Conservation (phyloP, 2,329 filamentous ascomycete genomes). For the Fusarium temperatum region DNA sequence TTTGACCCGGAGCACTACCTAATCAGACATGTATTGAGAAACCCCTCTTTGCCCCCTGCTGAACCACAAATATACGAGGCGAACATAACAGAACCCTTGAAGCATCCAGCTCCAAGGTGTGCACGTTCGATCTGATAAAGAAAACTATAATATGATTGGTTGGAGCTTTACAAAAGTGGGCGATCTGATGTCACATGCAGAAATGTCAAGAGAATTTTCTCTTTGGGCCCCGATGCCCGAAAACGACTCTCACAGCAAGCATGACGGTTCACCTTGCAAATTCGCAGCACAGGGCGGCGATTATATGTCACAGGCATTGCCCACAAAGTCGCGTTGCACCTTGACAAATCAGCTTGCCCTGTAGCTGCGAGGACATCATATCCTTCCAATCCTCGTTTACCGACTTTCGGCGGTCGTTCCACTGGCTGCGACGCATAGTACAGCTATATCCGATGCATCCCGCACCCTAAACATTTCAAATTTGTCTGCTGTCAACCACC, state of each 20-base stretch:
- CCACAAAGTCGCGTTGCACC: constrained; percentile 8
- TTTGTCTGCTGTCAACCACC: not conserved
- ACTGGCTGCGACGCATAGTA: not conserved
- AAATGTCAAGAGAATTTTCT: constrained; percentile 41
- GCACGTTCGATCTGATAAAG: constrained; percentile 43
- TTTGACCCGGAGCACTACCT: constrained; percentile 4
- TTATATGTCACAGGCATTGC: constrained; percentile 25
- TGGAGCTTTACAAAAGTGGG: not conserved
- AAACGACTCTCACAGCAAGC: constrained; percentile 10
- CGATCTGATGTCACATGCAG: constrained; percentile 41
- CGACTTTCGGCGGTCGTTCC: not conserved
- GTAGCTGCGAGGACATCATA: constrained; percentile 31
- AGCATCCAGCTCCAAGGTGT: not conserved
- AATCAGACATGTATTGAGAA: constrained; percentile 1
- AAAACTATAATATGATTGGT: constrained; percentile 12
- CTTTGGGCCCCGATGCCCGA: constrained; percentile 2
- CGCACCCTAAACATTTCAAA: not conserved
- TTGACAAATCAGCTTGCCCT: constrained; percentile 26
- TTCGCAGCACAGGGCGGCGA: constrained; percentile 34
- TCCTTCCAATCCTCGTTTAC: not conserved
- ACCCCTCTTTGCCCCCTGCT: constrained; percentile 5
- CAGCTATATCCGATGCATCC: not conserved
- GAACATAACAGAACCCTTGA: constrained; percentile 15
- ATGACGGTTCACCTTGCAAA: constrained; percentile 5
- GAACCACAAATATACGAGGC: constrained; percentile 1